Conservation (phyloP, 176 grass and related monocot genomes). For the Tuctoria greenei region DNA sequence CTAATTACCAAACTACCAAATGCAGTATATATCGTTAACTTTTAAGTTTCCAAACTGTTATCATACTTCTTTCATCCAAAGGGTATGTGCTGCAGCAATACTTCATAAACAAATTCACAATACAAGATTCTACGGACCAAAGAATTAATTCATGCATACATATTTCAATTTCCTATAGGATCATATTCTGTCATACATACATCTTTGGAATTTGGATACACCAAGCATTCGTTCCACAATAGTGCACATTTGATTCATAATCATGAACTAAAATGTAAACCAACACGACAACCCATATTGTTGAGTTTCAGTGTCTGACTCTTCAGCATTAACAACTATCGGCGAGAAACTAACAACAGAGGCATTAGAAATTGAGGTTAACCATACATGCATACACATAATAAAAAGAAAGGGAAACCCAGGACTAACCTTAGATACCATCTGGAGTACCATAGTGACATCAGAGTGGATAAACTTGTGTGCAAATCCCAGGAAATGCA, state of each 20-base stretch:
- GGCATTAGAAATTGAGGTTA: neutral
- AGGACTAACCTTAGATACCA: slow-evolving; percentile 41
- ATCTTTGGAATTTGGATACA: neutral
- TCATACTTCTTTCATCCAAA: neutral
- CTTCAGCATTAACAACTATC: neutral
- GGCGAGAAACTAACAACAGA: too few species aligned
- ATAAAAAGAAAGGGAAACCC: neutral
- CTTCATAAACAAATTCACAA: neutral
- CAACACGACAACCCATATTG: neutral
- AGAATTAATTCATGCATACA: neutral
- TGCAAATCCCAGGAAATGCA: slow-evolving; percentile 91
- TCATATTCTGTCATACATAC: neutral
- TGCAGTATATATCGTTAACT: too few species aligned
- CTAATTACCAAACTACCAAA: neutral
- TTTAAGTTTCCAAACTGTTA: neutral
- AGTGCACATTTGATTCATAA: neutral
- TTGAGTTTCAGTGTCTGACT: slow-evolving; percentile 1
- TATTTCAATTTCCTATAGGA: neutral
- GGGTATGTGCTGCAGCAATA: too few species aligned
- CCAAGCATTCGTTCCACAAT: neutral
- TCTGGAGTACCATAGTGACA: slow-evolving; percentile 31
- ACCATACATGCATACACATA: neutral
- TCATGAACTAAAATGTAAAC: neutral
- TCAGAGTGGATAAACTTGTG: slow-evolving; percentile 89
- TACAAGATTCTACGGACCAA: neutral